phyloP scores from a whole-genome alignment of 129 eudicot genomes.

The Heracleum sosnowskyi region DNA sequence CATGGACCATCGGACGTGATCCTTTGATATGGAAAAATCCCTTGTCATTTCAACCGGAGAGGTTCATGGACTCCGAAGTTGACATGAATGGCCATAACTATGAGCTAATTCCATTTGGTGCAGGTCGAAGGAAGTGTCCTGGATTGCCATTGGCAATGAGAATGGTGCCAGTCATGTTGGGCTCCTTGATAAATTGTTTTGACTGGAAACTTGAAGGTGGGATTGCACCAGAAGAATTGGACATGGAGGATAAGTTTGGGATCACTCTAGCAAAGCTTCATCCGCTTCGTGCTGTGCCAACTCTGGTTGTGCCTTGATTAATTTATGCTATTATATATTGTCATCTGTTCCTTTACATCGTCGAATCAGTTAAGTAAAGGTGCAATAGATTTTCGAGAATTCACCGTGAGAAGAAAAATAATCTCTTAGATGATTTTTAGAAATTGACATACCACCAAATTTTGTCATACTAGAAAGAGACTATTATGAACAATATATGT shows the following conservation, averaged over 20 bases:
- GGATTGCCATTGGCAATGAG: constrained; percentile 2
- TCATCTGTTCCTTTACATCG: too few species aligned
- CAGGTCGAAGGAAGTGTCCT: background rate
- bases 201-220: background rate
- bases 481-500: background rate
- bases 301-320: background rate
- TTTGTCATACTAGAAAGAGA: background rate
- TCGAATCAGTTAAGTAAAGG: too few species aligned
- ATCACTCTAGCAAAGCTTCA: background rate
- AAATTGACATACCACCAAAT: background rate
- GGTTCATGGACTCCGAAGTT: background rate
- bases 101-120: background rate
- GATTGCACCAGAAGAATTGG: background rate
- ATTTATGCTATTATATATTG: too few species aligned
- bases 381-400: too few species aligned
- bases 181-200: background rate
- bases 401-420: background rate
- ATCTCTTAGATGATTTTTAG: background rate
- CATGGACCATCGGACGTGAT: background rate
- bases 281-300: background rate
- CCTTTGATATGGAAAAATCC: background rate
- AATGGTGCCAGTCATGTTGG: background rate
- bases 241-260: background rate
- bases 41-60: background rate
- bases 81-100: background rate